Percentiles rank a stretch among this genome's conserved stretches.
Evolutionary conservation across 352 stramenopile genomes (phyloP).

Genomic region (Globisporangium irregulare): DNA sequence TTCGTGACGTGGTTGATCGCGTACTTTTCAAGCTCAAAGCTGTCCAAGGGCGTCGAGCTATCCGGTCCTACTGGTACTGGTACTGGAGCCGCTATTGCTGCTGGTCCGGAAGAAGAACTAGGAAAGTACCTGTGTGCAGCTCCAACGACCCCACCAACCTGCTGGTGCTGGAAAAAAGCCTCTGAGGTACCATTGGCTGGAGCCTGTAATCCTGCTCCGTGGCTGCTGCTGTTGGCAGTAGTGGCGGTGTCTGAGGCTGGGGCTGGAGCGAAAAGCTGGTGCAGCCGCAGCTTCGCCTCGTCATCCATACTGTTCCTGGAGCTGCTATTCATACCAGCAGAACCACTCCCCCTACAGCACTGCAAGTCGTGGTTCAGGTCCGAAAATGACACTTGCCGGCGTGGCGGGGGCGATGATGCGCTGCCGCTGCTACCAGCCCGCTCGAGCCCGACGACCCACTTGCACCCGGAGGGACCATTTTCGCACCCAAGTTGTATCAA

Average conservation of each 20-base stretch:
- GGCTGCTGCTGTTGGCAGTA: not conserved
- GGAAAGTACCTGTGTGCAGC: not conserved
- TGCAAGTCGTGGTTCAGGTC: constrained; percentile 55
- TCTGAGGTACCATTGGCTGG: not conserved
- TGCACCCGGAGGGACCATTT: constrained; percentile 48
- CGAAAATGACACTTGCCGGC: constrained; percentile 71
- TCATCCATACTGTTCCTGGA: not conserved
- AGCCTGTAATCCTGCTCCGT: not conserved
- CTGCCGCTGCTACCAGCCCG: constrained; percentile 34
- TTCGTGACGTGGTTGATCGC: constrained; percentile 9
- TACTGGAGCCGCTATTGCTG: not conserved
- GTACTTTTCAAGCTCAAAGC: constrained; percentile 11
- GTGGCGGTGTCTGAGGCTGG: not conserved
- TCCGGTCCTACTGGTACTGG: constrained; percentile 1
- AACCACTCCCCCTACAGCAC: constrained; percentile 29
- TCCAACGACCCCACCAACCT: not conserved
- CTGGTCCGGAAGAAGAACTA: not conserved
- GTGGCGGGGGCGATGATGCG: constrained; percentile 19
- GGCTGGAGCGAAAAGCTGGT: constrained; percentile 12
- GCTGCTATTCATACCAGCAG: constrained; percentile 3
- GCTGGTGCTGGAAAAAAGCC: constrained; percentile 5
- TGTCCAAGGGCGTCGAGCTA: not conserved
- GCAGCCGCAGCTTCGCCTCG: constrained; percentile 1
- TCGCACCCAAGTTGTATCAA: constrained; percentile 41
- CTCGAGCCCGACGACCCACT: constrained; percentile 59